These are phyloP conservation scores for Leptomonas pyrrhocoris DNA, from an alignment of 208 protist genomes.

Conservation along the genomic window DNA sequence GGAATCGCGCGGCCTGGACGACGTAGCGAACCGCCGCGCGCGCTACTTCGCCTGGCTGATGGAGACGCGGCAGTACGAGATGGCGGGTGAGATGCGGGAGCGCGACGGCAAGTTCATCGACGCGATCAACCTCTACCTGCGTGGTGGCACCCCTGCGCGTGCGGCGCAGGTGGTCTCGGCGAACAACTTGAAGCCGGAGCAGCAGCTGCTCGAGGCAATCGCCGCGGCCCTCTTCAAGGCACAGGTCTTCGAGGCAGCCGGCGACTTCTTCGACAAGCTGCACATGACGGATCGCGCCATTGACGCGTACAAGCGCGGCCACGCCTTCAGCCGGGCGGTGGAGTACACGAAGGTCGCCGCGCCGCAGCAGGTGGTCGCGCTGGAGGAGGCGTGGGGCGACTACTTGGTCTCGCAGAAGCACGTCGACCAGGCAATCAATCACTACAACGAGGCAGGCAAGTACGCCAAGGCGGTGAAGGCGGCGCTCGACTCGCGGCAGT, in stretches of 20 bases:
- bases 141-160: constrained; percentile 92
- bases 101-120: constrained; percentile 93
- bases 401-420: constrained; percentile 96
- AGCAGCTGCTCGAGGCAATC: constrained; percentile 95
- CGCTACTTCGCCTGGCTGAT: constrained; percentile 96
- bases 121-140: constrained; percentile 97
- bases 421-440: constrained; percentile 96
- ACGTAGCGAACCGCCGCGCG: constrained; percentile 83
- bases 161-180: constrained; percentile 92
- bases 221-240: constrained; percentile 91
- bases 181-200: constrained; percentile 81
- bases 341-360: constrained; percentile 87
- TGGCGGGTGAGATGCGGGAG: constrained; percentile 95
- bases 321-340: constrained; percentile 94
- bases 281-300: constrained; percentile 93
- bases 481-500: constrained; percentile 95
- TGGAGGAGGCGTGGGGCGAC: constrained; percentile 97
- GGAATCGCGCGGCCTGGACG: constrained; percentile 78
- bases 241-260: constrained; percentile 95
- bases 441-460: constrained; percentile 96
- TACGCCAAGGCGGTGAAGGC: constrained; percentile 96
- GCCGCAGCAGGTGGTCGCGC: constrained; percentile 75
- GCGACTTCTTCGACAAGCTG: constrained; percentile 96
- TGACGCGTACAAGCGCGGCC: constrained; percentile 93
- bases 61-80: constrained; percentile 95